A percentile compares a stretch with the other conserved stretches of the same genome.
phyloP scores from a whole-genome alignment of 805 yeast genomes.

The Spencermartinsiella europaea region DNA sequence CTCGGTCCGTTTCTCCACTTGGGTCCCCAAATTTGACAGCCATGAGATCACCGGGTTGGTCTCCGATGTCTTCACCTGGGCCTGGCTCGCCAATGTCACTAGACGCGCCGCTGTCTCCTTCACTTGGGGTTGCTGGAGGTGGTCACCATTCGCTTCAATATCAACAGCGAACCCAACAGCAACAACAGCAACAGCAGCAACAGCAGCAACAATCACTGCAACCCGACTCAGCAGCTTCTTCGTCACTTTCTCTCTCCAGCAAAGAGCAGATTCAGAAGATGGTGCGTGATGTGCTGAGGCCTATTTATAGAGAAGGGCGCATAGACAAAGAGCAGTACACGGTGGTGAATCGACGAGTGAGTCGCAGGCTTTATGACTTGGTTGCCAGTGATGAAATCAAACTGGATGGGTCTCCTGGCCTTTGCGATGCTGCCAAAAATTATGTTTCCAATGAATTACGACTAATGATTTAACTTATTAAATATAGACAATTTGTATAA shows the following conservation, averaged over 20 bases:
- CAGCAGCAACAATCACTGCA: too few species aligned
- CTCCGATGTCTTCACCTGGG: background rate
- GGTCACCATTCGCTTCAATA: background rate
- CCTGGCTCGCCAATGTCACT: background rate
- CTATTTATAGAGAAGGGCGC: conserved; percentile 38
- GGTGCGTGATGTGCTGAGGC: conserved; percentile 49
- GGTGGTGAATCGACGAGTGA: conserved; percentile 54
- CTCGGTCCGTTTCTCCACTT: conserved; percentile 5
- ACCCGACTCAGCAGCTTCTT: conserved; percentile 6
- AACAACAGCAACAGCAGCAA: background rate
- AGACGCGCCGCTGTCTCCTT: background rate
- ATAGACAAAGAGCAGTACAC: conserved; percentile 46
- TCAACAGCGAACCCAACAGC: background rate
- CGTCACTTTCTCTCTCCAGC: conserved; percentile 33
- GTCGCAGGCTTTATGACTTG: conserved; percentile 50
- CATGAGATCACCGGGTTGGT: conserved; percentile 7
- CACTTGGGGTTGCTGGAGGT: background rate
- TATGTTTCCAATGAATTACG: background rate
- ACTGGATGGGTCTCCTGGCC: background rate
- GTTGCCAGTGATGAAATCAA: conserved; percentile 13
- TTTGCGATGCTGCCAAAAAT: background rate
- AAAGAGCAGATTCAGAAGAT: conserved; percentile 54
- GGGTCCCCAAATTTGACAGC: conserved; percentile 1
- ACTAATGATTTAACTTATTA: background rate
- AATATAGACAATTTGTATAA: too few species aligned